Evolutionary conservation across 106 monocot genomes (phyloP), one percentile per base, ranked within the genome.

Genomic region (Dactylorhiza incarnata): DNA sequence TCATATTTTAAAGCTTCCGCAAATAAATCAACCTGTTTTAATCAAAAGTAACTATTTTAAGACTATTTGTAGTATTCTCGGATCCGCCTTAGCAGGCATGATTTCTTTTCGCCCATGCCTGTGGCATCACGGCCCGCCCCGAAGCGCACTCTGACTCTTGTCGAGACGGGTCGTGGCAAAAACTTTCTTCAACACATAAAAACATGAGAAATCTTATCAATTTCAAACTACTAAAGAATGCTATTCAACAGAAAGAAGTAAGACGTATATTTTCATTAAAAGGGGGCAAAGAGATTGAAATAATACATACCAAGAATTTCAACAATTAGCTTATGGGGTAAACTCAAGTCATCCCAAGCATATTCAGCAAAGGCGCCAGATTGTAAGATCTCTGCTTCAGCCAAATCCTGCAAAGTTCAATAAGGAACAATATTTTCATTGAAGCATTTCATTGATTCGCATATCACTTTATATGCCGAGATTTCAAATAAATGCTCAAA

Each of bases 301-400:
- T 48, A 9, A 45, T 9, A 72, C 85, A 72, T 83, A 89, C 95
- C 91, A 79, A 75, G 68, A 81, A 95, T 83, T 51, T 89, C 81
- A 49, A 95, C 81, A 75, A 90, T 81, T 65, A 95, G 81, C 82
- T 86, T 92, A 79, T 89, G 91, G 59, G 95, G 92, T 70, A 87
- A 81, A 74, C 78, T 95, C 67, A 92, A 73, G 75, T 95, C 89
- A 88, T 92, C 95, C 95, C 92, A 95, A 58, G 78, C 86, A 86
- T 92, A 95, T 14, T 86, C 87, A 26, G 78, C 75, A 13, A 84
- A 92, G 69, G 82, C 70, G 71, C 92, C 92, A 79, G 95, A 55
- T 14, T 37, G 58, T 76, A 95, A 73, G 15, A 76, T 78, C 68
- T 87, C 87, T 13, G 79, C 48, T 68, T 82, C 92, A 61, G 20